Base-by-base conservation (phyloP, 2,329 filamentous ascomycete species). In the Arthrinium phaeospermum region DNA sequence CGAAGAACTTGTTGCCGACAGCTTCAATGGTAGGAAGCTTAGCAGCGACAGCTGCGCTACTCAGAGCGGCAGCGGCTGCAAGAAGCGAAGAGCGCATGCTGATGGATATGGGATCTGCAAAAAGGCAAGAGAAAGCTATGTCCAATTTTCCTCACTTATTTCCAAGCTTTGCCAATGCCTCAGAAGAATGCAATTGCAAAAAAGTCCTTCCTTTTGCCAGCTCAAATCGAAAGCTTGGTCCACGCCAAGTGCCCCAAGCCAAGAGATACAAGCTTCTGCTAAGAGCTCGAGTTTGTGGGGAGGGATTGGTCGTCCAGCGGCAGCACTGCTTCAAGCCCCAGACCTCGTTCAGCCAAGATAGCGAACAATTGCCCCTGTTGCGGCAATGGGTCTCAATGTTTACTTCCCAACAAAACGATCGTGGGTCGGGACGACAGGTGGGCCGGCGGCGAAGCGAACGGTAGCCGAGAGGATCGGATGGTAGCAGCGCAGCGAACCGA, bases 1-100 rank as follows among this genome's bases (percentile, higher is more conserved):
- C 91, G 85, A 97, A 97, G 86, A 97, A 94, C 83, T 97, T 97
- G 84, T 92, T 91, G 69, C 94, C 94, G 71, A 92, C 89, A 27
- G 85, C 82, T 70, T 86, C 84, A 73, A 91, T 85, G 34, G 85
- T 84, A 47, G 87, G 82, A 68, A 90, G 75, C 44, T 86, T 85
- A 45, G 80, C 75, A 64, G 80, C 80, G 44, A 78, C 76, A 37
- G 80, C 77, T 44, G 76, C 79, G 75, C 82, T 79, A 73, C 80
- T 76, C 16, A 86, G 75, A 71, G 80, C 80, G 45, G 81, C 77
- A 27, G 82, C 73, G 68, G 81, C 74, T 44, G n/a, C 41, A 24
- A 46, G 45, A 75, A 79, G 69, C 8, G 81, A 79, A 76, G 80
- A 77, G 73, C 78, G 85, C 86, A 88, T 88, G 30, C 70, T 76